A percentile compares a stretch with the other conserved stretches of the same genome.
Evolutionary conservation across 2,329 filamentous ascomycete genomes (phyloP).

Genomic region (Claviceps monticola): DNA sequence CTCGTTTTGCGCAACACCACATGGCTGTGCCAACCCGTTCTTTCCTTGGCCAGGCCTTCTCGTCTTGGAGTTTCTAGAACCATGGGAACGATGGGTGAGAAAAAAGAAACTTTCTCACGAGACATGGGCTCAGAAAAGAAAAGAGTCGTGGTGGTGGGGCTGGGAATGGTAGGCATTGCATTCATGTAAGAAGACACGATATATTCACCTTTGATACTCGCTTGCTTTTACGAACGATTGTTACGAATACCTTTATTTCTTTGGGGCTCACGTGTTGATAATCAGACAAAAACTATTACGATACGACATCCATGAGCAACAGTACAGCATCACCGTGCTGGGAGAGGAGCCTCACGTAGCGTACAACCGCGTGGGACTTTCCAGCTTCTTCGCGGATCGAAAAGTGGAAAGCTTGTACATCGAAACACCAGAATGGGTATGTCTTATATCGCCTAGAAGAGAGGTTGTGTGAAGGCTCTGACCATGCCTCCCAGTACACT

Average conservation of each 20-base stretch:
- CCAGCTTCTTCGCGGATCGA: slow-evolving; percentile 77
- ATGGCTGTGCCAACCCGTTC: neutral
- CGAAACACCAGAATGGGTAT: slow-evolving; percentile 70
- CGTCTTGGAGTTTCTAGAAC: neutral
- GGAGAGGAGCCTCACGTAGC: slow-evolving; percentile 80
- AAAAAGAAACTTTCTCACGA: neutral
- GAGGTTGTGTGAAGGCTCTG: neutral
- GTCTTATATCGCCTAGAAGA: neutral
- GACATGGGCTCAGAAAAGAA: slow-evolving; percentile 25
- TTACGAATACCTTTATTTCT: neutral
- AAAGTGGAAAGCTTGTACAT: slow-evolving; percentile 79
- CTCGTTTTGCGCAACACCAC: neutral
- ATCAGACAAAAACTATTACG: slow-evolving; percentile 77
- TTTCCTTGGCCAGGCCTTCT: neutral
- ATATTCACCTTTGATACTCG: neutral
- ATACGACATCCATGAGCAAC: slow-evolving; percentile 57
- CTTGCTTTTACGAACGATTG: neutral
- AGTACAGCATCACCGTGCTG: slow-evolving; percentile 73
- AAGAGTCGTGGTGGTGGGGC: slow-evolving; percentile 66
- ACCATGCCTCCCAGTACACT: slow-evolving; percentile 39
- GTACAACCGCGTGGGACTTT: slow-evolving; percentile 83
- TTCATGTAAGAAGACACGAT: slow-evolving; percentile 59
- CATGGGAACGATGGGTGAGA: too few relatives aligned
- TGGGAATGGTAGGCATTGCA: slow-evolving; percentile 84
- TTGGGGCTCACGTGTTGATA: neutral